A percentile compares a stretch with the other conserved stretches of the same genome.
Conservation (phyloP, 2,329 filamentous ascomycete species). For the Pyrenochaeta sp. region DNA sequence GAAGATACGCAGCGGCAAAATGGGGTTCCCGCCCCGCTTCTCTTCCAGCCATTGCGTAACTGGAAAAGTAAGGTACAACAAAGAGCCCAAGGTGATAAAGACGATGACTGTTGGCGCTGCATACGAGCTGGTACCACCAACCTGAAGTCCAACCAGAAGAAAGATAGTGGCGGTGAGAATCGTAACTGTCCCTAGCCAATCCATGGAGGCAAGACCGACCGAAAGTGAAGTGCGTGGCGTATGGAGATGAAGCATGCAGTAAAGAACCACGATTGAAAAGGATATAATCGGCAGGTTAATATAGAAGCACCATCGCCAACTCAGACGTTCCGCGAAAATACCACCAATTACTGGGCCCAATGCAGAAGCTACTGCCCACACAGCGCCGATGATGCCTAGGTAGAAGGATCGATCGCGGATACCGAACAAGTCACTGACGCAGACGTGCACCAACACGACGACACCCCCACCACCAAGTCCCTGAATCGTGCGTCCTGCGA, state of each 20-base stretch:
- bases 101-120: slow-evolving; percentile 59
- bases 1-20: slow-evolving; percentile 77
- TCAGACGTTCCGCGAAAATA: slow-evolving; percentile 55
- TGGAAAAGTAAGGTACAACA: slow-evolving; percentile 61
- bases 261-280: slow-evolving; percentile 57
- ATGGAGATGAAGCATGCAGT: slow-evolving; percentile 62
- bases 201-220: slow-evolving; percentile 59
- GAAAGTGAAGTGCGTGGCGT: slow-evolving; percentile 59
- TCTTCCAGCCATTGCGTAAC: slow-evolving; percentile 69
- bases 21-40: slow-evolving; percentile 68
- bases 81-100: slow-evolving; percentile 58
- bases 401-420: slow-evolving; percentile 57
- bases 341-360: slow-evolving; percentile 64
- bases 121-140: slow-evolving; percentile 61
- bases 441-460: slow-evolving; percentile 62
- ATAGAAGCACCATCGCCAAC: slow-evolving; percentile 62
- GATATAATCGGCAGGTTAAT: slow-evolving; percentile 59
- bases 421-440: slow-evolving; percentile 64
- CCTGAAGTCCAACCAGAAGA: slow-evolving; percentile 62
- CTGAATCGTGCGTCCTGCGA: slow-evolving; percentile 63
- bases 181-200: slow-evolving; percentile 62
- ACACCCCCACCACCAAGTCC: slow-evolving; percentile 64
- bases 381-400: slow-evolving; percentile 60
- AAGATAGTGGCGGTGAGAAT: slow-evolving; percentile 60
- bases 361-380: slow-evolving; percentile 65